Evolutionary conservation across 441 rosid genomes (phyloP), one percentile per base, ranked within the genome.

Genomic region (Bruguiera hainesii): DNA sequence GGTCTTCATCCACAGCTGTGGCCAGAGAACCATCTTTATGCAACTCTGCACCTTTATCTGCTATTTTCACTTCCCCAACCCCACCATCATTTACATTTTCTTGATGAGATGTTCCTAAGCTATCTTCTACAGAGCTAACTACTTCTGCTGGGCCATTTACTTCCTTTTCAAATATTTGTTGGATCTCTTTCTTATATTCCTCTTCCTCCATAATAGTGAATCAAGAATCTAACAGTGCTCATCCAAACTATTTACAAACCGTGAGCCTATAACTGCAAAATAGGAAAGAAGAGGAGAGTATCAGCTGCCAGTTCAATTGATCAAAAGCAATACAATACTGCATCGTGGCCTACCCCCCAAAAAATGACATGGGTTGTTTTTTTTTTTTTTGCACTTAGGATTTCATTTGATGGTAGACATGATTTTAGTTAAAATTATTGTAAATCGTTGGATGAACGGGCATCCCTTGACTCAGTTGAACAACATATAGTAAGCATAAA

Each of bases 171-270:
- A 84, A 78, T 72, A 67, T 68, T 76, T 79, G 85, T 49, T 68
- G 60, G 9, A 76, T 79, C 81, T 81, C 84, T 78, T 75, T 91
- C 60, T 77, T 82, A 68, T 85, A 89, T 79, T 82, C 92, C 68
- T 83, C 86, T 64, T 89, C 96, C 74, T 91, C 97, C 97, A 91
- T 94, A 56, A 42, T 26, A 70, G 62, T 68, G 65, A 71, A 56
- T 15, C 35, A 65, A 66, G 35, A 62, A 73, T 31, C 81, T 72
- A 79, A 63, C 57, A 64, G 64, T 31, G 71, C 67, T 73, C 81
- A 82, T 75, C 77, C 78, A 72, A 70, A 68, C 63, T 50, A 66
- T 66, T 66, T 21, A 65, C 75, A 74, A 35, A 55, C 67, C 50
- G 26, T 69, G 18, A 65, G 68, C 85, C 89, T 76, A 66, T 46